Percentiles rank a stretch among this genome's conserved stretches.
phyloP scores from a whole-genome alignment of 306 rosid species.

The Elaeagnus macrophylla region DNA sequence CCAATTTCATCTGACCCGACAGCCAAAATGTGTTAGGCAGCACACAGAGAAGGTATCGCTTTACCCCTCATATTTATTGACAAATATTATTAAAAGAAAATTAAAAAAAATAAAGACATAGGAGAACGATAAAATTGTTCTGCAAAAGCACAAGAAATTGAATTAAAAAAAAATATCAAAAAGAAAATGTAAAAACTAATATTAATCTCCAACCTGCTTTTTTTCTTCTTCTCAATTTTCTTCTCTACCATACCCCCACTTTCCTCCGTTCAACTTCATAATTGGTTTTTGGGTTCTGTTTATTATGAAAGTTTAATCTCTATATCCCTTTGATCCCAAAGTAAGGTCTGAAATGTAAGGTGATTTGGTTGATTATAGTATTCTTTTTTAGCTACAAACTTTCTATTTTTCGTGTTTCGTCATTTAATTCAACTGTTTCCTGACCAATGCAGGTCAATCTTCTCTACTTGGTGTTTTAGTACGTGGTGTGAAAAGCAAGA shows the following conservation, averaged over 20 bases:
- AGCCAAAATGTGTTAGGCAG: slow-evolving; percentile 30
- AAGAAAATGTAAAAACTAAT: no score
- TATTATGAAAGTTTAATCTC: background rate
- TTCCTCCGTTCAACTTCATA: slow-evolving; percentile 36
- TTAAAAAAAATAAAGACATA: background rate
- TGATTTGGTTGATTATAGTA: slow-evolving; percentile 2
- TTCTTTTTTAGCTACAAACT: background rate
- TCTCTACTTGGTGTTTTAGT: slow-evolving; percentile 16
- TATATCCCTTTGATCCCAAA: slow-evolving; percentile 10
- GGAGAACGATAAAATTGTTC: no score
- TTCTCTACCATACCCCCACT: slow-evolving; percentile 14
- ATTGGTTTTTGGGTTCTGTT: slow-evolving; percentile 14
- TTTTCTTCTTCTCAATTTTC: slow-evolving; percentile 4
- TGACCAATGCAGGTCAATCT: slow-evolving; percentile 28
- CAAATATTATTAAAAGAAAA: background rate
- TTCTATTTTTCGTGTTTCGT: background rate
- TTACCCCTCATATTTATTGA: slow-evolving; percentile 9
- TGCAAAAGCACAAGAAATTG: no score
- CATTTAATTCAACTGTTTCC: background rate
- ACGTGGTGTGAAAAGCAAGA: slow-evolving; percentile 10
- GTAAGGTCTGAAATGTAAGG: background rate
- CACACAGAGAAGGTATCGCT: slow-evolving; percentile 27
- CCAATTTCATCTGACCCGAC: background rate
- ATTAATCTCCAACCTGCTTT: slow-evolving; percentile 18
- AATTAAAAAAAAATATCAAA: no score